phyloP scores from a whole-genome alignment of 805 yeast genomes.

The Sugiyamaella floridensis region DNA sequence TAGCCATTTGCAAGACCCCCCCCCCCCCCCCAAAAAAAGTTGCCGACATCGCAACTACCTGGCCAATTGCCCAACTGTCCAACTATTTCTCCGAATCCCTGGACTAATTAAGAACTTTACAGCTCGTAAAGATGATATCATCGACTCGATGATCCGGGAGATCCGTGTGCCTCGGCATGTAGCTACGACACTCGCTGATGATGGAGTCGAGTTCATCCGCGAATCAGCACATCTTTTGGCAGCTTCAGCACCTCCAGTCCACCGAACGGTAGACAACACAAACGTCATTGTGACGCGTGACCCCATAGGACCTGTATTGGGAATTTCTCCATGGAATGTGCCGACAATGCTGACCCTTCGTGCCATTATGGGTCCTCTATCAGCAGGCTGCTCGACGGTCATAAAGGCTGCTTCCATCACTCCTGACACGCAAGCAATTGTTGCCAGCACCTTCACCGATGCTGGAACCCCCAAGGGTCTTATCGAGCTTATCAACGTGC shows the following conservation, averaged over 20 bases:
- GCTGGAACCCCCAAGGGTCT: slow-evolving; percentile 83
- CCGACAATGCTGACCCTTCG: slow-evolving; percentile 78
- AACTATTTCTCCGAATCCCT: too few species aligned
- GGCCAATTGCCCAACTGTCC: too few species aligned
- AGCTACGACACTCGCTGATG: slow-evolving; percentile 64
- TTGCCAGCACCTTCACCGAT: slow-evolving; percentile 55
- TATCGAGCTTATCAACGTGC: slow-evolving; percentile 48
- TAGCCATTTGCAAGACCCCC: too few species aligned
- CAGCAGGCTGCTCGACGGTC: slow-evolving; percentile 76
- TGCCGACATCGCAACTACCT: too few species aligned
- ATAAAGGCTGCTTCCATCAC: slow-evolving; percentile 77
- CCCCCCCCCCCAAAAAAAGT: too few species aligned
- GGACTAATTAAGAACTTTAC: not conserved
- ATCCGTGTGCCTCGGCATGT: slow-evolving; percentile 52
- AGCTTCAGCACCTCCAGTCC: slow-evolving; percentile 43
- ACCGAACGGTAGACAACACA: slow-evolving; percentile 49
- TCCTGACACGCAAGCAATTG: slow-evolving; percentile 66
- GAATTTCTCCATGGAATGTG: slow-evolving; percentile 85
- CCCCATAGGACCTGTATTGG: slow-evolving; percentile 83
- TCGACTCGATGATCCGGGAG: slow-evolving; percentile 37
- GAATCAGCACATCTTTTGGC: slow-evolving; percentile 77
- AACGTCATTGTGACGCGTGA: slow-evolving; percentile 59
- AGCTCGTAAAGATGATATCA: not conserved
- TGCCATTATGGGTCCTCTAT: slow-evolving; percentile 77
- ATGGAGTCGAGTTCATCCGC: slow-evolving; percentile 55